Evolutionary conservation across 1,139 yeast species (phyloP).

Genomic region (Suhomyces ambrosiae): DNA sequence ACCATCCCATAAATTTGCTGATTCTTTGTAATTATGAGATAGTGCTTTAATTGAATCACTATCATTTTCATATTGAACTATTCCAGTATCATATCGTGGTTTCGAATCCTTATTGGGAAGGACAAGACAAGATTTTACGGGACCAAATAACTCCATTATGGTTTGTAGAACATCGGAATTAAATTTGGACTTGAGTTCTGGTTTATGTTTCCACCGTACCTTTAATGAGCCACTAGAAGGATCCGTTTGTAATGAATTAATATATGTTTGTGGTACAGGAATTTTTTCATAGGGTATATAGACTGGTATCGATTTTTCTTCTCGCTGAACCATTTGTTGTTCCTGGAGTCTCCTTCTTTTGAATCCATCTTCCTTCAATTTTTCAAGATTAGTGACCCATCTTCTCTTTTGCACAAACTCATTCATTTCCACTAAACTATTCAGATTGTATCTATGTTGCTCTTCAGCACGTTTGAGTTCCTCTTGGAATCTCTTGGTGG

Average conservation of each 20-base stretch:
- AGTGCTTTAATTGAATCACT: constrained; percentile 37
- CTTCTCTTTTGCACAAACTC: constrained; percentile 10
- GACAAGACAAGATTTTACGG: constrained; percentile 24
- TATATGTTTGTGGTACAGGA: constrained; percentile 6
- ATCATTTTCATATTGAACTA: constrained; percentile 30
- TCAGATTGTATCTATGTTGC: constrained; percentile 10
- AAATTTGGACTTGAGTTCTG: constrained; percentile 35
- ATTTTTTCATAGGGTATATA: constrained; percentile 29
- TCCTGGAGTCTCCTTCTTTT: constrained; percentile 29
- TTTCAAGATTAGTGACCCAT: constrained; percentile 27
- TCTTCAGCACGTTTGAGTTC: constrained; percentile 37
- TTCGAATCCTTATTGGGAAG: constrained; percentile 15
- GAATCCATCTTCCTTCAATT: constrained; percentile 34
- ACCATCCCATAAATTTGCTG: constrained; percentile 52
- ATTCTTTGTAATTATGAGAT: constrained; percentile 41
- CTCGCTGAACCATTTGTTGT: constrained; percentile 8
- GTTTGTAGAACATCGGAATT: constrained; percentile 33
- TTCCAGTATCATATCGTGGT: constrained; percentile 42
- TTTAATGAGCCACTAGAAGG: constrained; percentile 11
- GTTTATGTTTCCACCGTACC: constrained; percentile 49
- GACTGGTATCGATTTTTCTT: not conserved
- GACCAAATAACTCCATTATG: constrained; percentile 53
- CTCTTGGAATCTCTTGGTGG: constrained; percentile 34
- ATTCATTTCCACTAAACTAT: constrained; percentile 8
- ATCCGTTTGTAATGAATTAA: constrained; percentile 2